Evolutionary conservation across 108 stramenopile species (phyloP).

Genomic region (Stephanodiscus triporus): DNA sequence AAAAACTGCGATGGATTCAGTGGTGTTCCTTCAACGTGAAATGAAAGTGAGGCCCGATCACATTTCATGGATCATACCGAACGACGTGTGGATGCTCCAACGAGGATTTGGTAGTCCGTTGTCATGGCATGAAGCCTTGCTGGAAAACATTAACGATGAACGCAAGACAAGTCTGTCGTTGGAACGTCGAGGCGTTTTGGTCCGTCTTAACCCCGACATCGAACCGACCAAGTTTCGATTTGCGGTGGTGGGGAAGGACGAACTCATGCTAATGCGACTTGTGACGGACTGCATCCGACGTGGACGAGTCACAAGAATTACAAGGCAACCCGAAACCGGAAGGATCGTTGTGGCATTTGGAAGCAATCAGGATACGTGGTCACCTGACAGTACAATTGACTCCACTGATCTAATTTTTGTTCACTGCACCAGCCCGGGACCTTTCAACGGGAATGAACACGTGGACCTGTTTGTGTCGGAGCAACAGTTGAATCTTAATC

Average conservation of each 20-base stretch:
- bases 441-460: conserved; percentile 21
- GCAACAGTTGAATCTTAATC: conserved; percentile 17
- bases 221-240: conserved; percentile 20
- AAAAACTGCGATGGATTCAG: too few species aligned
- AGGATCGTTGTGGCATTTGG: too few species aligned
- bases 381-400: background rate
- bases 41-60: conserved; percentile 21
- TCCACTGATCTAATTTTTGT: conserved; percentile 22
- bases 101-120: conserved; percentile 8
- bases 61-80: conserved; percentile 37
- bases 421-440: conserved; percentile 46
- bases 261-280: conserved; percentile 18
- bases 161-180: conserved; percentile 7
- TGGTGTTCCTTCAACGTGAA: too few species aligned
- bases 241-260: conserved; percentile 25
- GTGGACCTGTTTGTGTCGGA: conserved; percentile 21
- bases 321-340: too few species aligned
- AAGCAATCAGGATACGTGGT: too few species aligned
- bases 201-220: conserved; percentile 22
- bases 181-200: conserved; percentile 23
- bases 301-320: too few species aligned
- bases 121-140: conserved; percentile 11
- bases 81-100: conserved; percentile 39
- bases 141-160: conserved; percentile 9
- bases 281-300: conserved; percentile 16